Conservation (phyloP, 2,329 filamentous ascomycete species). For the Venturia aucupariae region DNA sequence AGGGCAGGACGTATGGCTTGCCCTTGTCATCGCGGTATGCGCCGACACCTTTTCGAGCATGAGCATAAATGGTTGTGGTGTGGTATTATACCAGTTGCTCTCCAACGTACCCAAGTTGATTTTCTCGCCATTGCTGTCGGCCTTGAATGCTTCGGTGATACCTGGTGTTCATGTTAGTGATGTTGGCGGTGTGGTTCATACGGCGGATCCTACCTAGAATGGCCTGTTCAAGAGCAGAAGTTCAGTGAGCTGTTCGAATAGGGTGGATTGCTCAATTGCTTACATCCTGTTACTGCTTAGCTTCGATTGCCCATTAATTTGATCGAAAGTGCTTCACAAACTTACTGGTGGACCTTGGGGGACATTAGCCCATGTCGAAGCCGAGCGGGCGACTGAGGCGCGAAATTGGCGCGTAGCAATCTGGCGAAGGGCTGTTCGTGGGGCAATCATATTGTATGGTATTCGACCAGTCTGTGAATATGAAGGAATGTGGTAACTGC, state of each 20-base stretch:
- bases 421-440: conserved; percentile 21
- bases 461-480: not conserved
- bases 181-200: conserved; percentile 15
- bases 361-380: conserved; percentile 83
- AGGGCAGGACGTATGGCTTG: conserved; percentile 96
- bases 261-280: conserved; percentile 8
- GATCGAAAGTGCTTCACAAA: conserved; percentile 20
- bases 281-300: conserved; percentile 25
- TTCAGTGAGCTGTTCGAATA: not conserved
- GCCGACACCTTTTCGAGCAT: conserved; percentile 60
- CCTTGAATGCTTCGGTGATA: conserved; percentile 98
- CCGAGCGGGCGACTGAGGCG: conserved; percentile 44
- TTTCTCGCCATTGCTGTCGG: conserved; percentile 86
- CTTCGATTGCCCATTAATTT: not conserved
- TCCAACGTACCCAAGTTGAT: conserved; percentile 75
- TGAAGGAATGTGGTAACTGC: not conserved
- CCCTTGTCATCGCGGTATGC: conserved; percentile 97
- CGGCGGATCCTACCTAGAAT: conserved; percentile 56
- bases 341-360: conserved; percentile 89
- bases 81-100: not conserved
- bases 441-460: conserved; percentile 7
- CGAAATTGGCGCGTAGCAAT: conserved; percentile 24
- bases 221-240: conserved; percentile 40
- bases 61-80: not conserved
- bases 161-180: conserved; percentile 37